Percentiles rank a stretch among this genome's conserved stretches.
These are phyloP conservation scores for Azolla pinnata DNA, from an alignment of 75 land plant genomes.

Conservation along the genomic window DNA sequence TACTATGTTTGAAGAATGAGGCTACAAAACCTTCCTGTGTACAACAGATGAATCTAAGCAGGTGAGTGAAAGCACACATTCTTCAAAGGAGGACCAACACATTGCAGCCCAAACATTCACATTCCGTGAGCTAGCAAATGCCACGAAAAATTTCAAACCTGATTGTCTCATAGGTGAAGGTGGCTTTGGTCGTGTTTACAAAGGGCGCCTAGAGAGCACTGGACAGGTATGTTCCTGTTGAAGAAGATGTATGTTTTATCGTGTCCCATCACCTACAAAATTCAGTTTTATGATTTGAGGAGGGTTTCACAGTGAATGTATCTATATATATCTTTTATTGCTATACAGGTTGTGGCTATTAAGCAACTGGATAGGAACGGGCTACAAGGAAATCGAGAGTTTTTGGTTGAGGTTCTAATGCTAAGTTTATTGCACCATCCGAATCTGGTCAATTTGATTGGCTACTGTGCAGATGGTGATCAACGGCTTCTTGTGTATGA, in stretches of 20 bases:
- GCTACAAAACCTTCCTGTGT: too few species aligned
- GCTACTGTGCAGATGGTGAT: conserved; percentile 57
- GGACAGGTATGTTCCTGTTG: conserved; percentile 14
- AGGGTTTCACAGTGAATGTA: background rate
- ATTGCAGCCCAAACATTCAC: conserved; percentile 7
- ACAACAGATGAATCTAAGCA: background rate
- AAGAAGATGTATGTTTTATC: background rate
- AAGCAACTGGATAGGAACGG: conserved; percentile 54
- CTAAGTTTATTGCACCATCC: conserved; percentile 47
- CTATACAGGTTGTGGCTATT: conserved; percentile 43
- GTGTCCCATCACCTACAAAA: too few species aligned
- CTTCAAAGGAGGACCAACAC: background rate
- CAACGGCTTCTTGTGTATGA: conserved; percentile 50
- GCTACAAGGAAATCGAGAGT: conserved; percentile 52
- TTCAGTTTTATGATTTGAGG: background rate
- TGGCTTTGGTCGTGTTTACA: conserved; percentile 70
- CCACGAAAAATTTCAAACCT: conserved; percentile 49
- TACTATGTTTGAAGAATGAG: background rate
- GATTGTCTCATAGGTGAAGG: conserved; percentile 70
- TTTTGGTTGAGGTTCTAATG: conserved; percentile 54
- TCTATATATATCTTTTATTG: background rate
- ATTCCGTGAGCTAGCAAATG: conserved; percentile 39
- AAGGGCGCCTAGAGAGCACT: conserved; percentile 40
- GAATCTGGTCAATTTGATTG: conserved; percentile 47
- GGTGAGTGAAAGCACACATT: background rate